Evolutionary conservation across 2,329 filamentous ascomycete species (phyloP), one percentile per base, ranked within the genome.

Genomic region (Ilyonectria mors-panacis): DNA sequence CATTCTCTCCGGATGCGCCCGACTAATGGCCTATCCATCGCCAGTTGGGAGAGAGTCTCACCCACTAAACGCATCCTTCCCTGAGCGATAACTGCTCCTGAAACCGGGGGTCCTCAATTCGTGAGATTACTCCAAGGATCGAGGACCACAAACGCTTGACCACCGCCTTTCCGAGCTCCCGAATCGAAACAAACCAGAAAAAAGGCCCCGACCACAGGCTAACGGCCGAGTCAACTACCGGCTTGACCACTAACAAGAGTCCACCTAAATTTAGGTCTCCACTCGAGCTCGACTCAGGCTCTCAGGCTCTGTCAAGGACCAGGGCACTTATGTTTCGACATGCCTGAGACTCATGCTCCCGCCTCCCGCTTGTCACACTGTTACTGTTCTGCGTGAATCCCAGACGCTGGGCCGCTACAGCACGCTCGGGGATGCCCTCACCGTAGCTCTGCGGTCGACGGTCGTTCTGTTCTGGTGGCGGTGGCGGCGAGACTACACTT

Each of bases 71-170:
- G n/a, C n/a, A n/a, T n/a, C 45, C 19, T 17, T n/a, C 26, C 45
- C 17, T n/a, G 57, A 37, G 13, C 57, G 28, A n/a, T n/a, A n/a
- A 59, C 57, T 28, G 35, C 33, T 51, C 51, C 45, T 59, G 57
- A 59, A 59, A 59, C 57, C 51, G 48, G 19, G 37, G 28, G 42
- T 28, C 33, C 23, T n/a, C 21, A 59, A 45, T 39, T 13, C 13
- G 17, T 17, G 37, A 39, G 37, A 39, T 39, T 39, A 39, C 37
- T 13, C 17, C 37, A 13, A 39, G 37, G 37, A 39, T 17, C 37
- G 17, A 17, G 37, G 37, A 39, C 10, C 37, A 39, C 37, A 17
- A 37, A 17, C 37, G 37, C 37, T 39, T 13, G 37, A n/a, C n/a
- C n/a, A 17, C 37, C 37, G 37, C 37, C 37, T 13, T 17, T 17